Evolutionary conservation across 495 filamentous ascomycete species (phyloP).

Genomic region (Trichoderma gamsii): DNA sequence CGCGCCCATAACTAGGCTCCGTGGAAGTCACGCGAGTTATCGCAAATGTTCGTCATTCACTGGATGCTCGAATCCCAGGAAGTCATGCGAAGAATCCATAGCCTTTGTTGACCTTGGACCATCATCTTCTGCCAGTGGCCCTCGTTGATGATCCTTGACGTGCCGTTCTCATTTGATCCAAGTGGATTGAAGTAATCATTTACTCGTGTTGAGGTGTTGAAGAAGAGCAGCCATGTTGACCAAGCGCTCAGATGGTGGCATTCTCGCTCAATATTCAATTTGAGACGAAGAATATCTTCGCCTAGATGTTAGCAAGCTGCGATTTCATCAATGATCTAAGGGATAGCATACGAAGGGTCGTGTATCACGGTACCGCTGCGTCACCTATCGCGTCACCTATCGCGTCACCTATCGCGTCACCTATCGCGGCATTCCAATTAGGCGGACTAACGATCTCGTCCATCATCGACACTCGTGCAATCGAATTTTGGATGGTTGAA

Average conservation of each 20-base stretch:
- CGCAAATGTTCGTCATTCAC: too few species aligned
- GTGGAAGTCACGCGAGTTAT: too few species aligned
- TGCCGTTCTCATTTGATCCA: not conserved
- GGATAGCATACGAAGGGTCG: not conserved
- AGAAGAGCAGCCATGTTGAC: not conserved
- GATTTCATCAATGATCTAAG: not conserved
- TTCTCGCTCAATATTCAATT: not conserved
- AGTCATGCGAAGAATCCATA: not conserved
- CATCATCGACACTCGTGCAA: not conserved
- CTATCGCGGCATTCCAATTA: not conserved
- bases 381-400: not conserved
- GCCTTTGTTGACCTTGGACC: not conserved
- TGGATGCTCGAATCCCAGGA: too few species aligned
- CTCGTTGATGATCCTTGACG: too few species aligned
- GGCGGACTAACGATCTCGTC: not conserved
- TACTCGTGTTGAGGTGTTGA: not conserved
- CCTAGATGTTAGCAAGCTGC: not conserved
- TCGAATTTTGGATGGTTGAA: not conserved
- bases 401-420: not conserved
- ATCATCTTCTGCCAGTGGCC: not conserved
- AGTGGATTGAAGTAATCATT: not conserved
- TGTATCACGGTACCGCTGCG: not conserved
- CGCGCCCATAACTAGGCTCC: too few species aligned
- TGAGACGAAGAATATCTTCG: not conserved
- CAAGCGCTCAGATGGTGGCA: not conserved